phyloP scores from a whole-genome alignment of 78 protist genomes.

The Polysphondylium violaceum region DNA sequence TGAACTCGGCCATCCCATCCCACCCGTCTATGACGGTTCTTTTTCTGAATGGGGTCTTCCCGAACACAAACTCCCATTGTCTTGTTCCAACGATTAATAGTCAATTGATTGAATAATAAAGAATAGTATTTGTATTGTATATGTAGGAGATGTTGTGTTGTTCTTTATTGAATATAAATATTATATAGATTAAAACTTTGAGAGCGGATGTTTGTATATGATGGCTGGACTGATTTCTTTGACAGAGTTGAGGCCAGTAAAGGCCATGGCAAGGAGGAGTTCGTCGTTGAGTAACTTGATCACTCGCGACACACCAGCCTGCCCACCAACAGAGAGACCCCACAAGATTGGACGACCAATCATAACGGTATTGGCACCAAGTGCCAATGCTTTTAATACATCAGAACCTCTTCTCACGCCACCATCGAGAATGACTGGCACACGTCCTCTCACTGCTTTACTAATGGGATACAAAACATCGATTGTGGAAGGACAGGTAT shows the following conservation, averaged over 20 bases:
- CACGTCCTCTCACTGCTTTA: constrained; percentile 47
- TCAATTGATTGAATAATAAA: neutral
- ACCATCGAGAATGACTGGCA: constrained; percentile 87
- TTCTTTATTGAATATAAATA: neutral
- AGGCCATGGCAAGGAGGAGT: constrained; percentile 65
- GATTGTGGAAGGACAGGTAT: constrained; percentile 76
- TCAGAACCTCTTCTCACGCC: constrained; percentile 92
- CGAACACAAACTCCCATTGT: constrained; percentile 10
- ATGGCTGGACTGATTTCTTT: neutral
- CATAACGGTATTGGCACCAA: constrained; percentile 83
- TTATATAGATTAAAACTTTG: neutral
- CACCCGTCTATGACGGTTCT: constrained; percentile 80
- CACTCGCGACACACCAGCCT: constrained; percentile 49
- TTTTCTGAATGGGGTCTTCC: constrained; percentile 81
- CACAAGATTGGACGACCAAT: constrained; percentile 88
- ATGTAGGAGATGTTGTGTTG: neutral
- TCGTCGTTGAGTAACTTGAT: constrained; percentile 35
- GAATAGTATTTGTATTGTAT: neutral
- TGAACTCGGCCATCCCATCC: constrained; percentile 60
- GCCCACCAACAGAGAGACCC: constrained; percentile 80
- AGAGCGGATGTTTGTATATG: neutral
- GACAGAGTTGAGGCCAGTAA: constrained; percentile 41
- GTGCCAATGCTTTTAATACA: constrained; percentile 86
- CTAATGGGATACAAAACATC: constrained; percentile 71
- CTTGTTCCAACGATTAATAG: constrained; percentile 22